Evolutionary conservation across 495 filamentous ascomycete genomes (phyloP).

Genomic region (Penicillium coffeae): DNA sequence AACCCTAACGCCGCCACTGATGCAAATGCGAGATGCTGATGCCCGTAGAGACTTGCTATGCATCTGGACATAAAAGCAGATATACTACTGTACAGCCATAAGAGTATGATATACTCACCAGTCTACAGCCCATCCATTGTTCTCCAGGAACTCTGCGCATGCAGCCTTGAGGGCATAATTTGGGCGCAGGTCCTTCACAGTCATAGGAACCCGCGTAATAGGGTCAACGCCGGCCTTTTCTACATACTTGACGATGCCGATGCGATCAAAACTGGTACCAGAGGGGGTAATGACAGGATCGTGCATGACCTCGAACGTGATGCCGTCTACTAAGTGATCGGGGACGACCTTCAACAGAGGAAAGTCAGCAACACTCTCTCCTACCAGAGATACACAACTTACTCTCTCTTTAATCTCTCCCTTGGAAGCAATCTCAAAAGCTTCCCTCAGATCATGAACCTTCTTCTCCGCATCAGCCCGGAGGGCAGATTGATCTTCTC

Average conservation of each 20-base stretch:
- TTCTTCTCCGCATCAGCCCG: slow-evolving; percentile 51
- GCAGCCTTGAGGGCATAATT: slow-evolving; percentile 83
- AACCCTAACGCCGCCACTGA: neutral
- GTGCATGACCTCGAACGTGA: slow-evolving; percentile 88
- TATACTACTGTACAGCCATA: neutral
- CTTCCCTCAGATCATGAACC: slow-evolving; percentile 45
- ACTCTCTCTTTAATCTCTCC: slow-evolving; percentile 61
- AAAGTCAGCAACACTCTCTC: slow-evolving; percentile 5
- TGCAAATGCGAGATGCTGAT: neutral
- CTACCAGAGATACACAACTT: slow-evolving; percentile 13
- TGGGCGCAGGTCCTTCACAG: slow-evolving; percentile 67
- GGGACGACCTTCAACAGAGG: slow-evolving; percentile 57
- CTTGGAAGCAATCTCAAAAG: slow-evolving; percentile 46
- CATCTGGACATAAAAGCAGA: slow-evolving; percentile 5
- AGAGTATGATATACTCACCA: slow-evolving; percentile 51
- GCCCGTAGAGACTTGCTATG: neutral
- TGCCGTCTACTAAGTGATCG: slow-evolving; percentile 83
- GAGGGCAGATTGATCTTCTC: slow-evolving; percentile 35
- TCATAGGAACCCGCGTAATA: slow-evolving; percentile 71
- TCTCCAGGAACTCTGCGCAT: slow-evolving; percentile 74
- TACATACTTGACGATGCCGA: slow-evolving; percentile 83
- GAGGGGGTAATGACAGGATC: slow-evolving; percentile 88
- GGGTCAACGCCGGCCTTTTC: slow-evolving; percentile 73
- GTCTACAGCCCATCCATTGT: slow-evolving; percentile 93
- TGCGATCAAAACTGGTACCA: slow-evolving; percentile 84